phyloP scores from a whole-genome alignment of 1,139 yeast genomes.

The Zhuliangozyma blackwelliae region DNA sequence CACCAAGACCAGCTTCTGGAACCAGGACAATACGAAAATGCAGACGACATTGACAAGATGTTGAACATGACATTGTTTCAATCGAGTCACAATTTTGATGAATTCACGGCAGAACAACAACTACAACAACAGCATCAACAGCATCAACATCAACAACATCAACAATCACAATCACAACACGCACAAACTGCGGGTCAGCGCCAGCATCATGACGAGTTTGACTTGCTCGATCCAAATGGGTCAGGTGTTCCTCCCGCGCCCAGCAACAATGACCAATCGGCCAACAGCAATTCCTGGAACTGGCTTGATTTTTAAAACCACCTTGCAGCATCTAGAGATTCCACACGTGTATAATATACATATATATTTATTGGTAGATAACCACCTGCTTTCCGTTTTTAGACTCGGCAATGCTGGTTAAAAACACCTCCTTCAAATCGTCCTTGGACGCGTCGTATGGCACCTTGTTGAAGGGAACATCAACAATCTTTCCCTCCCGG shows the following conservation, averaged over 20 bases:
- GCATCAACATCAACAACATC: too few species aligned
- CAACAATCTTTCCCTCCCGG: conserved; percentile 51
- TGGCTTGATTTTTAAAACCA: conserved; percentile 28
- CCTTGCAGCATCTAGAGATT: conserved; percentile 4
- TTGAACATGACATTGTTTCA: conserved; percentile 40
- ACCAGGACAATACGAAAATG: conserved; percentile 8
- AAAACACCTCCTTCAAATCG: conserved; percentile 42
- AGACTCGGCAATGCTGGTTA: conserved; percentile 44
- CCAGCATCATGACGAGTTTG: conserved; percentile 11
- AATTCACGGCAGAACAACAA: conserved; percentile 1
- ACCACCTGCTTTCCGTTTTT: conserved; percentile 33
- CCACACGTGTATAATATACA: background rate
- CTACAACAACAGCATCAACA: conserved; percentile 11
- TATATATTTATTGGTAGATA: conserved; percentile 13
- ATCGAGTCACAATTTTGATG: conserved; percentile 16
- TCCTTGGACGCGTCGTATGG: conserved; percentile 40
- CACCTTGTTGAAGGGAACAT: conserved; percentile 42
- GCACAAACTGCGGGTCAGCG: too few species aligned
- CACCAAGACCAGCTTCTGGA: conserved; percentile 1
- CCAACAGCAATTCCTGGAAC: conserved; percentile 18
- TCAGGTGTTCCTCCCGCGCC: conserved; percentile 4
- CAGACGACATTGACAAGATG: conserved; percentile 41
- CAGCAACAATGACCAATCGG: background rate
- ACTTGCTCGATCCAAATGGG: conserved; percentile 9
- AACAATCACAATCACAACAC: too few species aligned